Evolutionary conservation across 768 basidiomycete species (phyloP).

Genomic region (Paxillus involutus): DNA sequence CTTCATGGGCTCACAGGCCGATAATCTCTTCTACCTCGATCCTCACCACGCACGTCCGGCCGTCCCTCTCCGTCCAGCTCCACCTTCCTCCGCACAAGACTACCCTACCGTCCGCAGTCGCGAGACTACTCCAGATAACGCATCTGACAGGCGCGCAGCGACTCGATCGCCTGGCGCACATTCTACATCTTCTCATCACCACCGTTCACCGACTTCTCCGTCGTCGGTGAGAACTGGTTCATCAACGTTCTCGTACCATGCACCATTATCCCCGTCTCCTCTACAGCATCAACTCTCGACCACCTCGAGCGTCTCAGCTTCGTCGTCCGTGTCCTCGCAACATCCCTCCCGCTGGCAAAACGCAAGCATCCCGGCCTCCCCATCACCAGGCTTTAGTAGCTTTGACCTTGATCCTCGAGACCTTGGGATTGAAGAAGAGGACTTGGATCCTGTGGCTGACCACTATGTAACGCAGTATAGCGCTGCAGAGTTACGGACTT

Average conservation of each 20-base stretch:
- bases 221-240: conserved; percentile 54
- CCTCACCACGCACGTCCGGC: conserved; percentile 79
- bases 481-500: conserved; percentile 74
- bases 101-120: conserved; percentile 22
- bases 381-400: conserved; percentile 18
- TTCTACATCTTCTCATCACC: conserved; percentile 28
- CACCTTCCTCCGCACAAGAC: conserved; percentile 26
- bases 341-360: conserved; percentile 30
- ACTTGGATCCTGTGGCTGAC: conserved; percentile 47
- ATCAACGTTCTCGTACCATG: conserved; percentile 53
- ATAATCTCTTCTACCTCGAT: conserved; percentile 82
- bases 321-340: conserved; percentile 33
- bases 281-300: conserved; percentile 63
- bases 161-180: conserved; percentile 25
- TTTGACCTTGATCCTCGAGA: conserved; percentile 40
- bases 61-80: conserved; percentile 62
- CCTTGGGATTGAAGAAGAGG: conserved; percentile 30
- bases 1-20: conserved; percentile 91
- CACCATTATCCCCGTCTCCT: conserved; percentile 62
- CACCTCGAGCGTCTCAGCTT: conserved; percentile 29
- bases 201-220: conserved; percentile 45
- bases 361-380: conserved; percentile 20
- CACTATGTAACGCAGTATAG: conserved; percentile 77
- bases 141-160: conserved; percentile 24
- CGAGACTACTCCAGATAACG: conserved; percentile 32